phyloP scores from a whole-genome alignment of 139 green algal genomes.

The Ostreobium quekettii region DNA sequence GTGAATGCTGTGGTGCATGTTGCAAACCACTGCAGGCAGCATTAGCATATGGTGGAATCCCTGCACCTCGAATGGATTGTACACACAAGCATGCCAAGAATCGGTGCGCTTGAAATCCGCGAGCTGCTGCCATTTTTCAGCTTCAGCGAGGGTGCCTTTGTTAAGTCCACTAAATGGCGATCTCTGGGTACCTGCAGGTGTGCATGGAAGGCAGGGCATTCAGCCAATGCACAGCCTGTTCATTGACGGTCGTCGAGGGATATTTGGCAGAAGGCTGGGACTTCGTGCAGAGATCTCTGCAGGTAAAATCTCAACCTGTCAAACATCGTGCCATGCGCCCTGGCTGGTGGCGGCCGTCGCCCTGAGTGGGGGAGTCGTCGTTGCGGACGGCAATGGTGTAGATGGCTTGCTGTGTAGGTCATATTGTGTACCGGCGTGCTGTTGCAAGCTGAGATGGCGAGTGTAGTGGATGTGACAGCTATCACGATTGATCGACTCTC shows the following conservation, averaged over 20 bases:
- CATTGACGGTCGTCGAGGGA: conserved; percentile 45
- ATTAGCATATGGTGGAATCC: neutral
- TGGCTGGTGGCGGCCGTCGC: neutral
- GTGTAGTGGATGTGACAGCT: too few species aligned
- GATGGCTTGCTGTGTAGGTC: neutral
- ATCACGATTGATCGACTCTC: too few species aligned
- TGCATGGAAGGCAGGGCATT: conserved; percentile 70
- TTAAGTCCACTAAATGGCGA: neutral
- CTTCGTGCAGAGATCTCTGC: conserved; percentile 51
- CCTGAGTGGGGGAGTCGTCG: conserved; percentile 3
- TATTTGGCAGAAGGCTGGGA: conserved; percentile 43
- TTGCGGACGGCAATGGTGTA: neutral
- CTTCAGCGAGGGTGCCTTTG: neutral
- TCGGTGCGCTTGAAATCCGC: conserved; percentile 54
- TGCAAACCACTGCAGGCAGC: neutral
- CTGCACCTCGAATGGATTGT: neutral
- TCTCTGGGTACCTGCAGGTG: conserved; percentile 35
- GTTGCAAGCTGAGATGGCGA: too few species aligned
- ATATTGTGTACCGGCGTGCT: neutral
- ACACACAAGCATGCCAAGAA: neutral
- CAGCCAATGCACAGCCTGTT: conserved; percentile 86
- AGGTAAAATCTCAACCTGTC: conserved; percentile 12
- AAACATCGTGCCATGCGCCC: neutral
- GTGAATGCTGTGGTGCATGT: neutral
- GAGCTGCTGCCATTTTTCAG: conserved; percentile 38